These are phyloP conservation scores for Monosporascus cannonballus DNA, from an alignment of 2,329 filamentous ascomycete species.

Conservation along the genomic window DNA sequence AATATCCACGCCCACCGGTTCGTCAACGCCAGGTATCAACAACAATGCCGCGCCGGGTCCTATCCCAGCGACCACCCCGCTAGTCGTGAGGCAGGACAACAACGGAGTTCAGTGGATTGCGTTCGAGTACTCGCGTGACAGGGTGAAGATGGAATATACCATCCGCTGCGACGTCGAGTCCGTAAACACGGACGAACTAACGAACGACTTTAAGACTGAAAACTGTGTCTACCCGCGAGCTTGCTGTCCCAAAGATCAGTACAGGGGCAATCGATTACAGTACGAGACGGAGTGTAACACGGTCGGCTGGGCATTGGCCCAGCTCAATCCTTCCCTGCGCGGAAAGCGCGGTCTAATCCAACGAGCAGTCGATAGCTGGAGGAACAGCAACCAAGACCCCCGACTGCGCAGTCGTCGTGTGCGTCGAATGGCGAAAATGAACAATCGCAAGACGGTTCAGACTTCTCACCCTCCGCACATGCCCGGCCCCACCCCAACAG, in stretches of 20 bases:
- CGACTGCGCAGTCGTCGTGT: conserved; percentile 86
- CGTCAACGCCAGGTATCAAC: conserved; percentile 55
- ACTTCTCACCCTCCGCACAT: conserved; percentile 57
- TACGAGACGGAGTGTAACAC: conserved; percentile 99
- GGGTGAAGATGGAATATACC: conserved; percentile 99
- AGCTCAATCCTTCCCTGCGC: conserved; percentile 83
- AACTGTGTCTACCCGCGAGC: conserved; percentile 97
- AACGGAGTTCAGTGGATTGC: conserved; percentile 99
- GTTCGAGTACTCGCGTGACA: conserved; percentile 94
- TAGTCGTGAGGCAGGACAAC: conserved; percentile 89
- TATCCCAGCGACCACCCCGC: conserved; percentile 90
- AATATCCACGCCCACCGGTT: conserved; percentile 39
- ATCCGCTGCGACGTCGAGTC: conserved; percentile 98
- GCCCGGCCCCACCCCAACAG: conserved; percentile 59
- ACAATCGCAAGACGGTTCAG: conserved; percentile 69
- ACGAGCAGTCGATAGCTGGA: conserved; percentile 95
- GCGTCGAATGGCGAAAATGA: conserved; percentile 93
- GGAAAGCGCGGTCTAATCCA: conserved; percentile 96
- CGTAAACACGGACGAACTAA: conserved; percentile 81
- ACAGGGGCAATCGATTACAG: conserved; percentile 88
- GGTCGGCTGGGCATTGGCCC: conserved; percentile 97
- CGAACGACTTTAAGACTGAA: conserved; percentile 88
- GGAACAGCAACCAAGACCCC: conserved; percentile 97
- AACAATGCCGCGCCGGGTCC: conserved; percentile 90
- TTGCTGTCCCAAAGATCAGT: conserved; percentile 91